Evolutionary conservation across 2,329 filamentous ascomycete species (phyloP), one percentile per base, ranked within the genome.

Genomic region (Cladobotryum mycophilum): DNA sequence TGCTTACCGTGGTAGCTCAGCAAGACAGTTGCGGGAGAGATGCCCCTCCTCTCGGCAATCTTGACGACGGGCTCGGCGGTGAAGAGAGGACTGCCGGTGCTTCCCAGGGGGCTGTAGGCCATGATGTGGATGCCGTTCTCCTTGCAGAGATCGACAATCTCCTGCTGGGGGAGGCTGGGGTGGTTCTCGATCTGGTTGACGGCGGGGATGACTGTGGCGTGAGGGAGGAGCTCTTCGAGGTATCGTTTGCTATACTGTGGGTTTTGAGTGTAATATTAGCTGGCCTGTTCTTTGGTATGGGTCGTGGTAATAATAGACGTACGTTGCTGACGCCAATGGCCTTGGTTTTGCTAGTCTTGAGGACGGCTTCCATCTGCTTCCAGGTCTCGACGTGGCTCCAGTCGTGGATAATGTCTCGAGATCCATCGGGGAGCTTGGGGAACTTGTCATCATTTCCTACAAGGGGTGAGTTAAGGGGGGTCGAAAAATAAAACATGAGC

Each of bases 111-210:
- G 58, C 76, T 81, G 73, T 89, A 90, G 14, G 86, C 85, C 57
- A 88, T 84, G 62, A 89, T 70, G 61, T 86, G 78, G 54, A 90
- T 88, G 51, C 80, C 80, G 67, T 86, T 84, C 52, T 75, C 71
- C 53, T 78, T 78, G 75, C 84, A 88, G 59, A 82, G 78, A 55
- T 86, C 79, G 53, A 86, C 80, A 53, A 89, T 81, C 55, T 88
- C 82, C 58, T 86, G 78, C 70, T 90, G 85, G 2, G 84, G 85
- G 11, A 87, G 78, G 6, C 76, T 76, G 13, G 85, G 85, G 71
- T 86, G 82, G 73, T 86, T 86, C 68, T 88, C 85, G 62, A 87
- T 86, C 71, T 88, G 84, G 71, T 86, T 86, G 62, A 82, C 79
- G 51, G 81, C 83, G 5, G 84, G 84, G 8, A 81, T 70, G 57